Base-by-base conservation (phyloP, 345 rosid species). In the Gossypioides kirkii region DNA sequence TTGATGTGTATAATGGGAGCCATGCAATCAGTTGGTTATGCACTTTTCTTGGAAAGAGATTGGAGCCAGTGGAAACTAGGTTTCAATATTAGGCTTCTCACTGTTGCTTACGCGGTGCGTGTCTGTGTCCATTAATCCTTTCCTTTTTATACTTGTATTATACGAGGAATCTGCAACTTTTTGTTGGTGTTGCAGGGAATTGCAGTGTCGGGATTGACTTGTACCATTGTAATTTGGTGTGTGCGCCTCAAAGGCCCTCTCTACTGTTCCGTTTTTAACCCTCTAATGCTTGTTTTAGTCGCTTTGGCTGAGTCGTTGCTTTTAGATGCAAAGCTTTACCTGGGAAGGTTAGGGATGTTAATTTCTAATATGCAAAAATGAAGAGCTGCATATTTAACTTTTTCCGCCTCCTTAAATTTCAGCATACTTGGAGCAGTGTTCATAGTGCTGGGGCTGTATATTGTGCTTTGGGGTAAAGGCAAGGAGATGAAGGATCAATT, bases 401-500 rank as follows among this genome's bases (percentile, higher is more conserved):
- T 13, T 14, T 16, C 50, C 14, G 4, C 7, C 20, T n/a, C 6
- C 17, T 13, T 45, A 43, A 16, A 55, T 53, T 65, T 64, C 85
- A 86, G 85, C 75, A 46, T 84, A 53, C 6, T 84, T 20, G 87
- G 87, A 75, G 72, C 84, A 9, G 75, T 70, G 23, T 61, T 86
- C 42, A 84, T 84, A 36, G 77, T 84, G 38, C 47, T 74, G 61
- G 89, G 86, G 41, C 62, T 86, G 60, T 86, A 86, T 53, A 56
- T 68, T 61, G 89, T 84, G 76, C 69, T 86, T 11, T 86, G 89
- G 89, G 87, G 83, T 46, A 86, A 82, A 69, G 69, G 77, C 78
- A 74, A 77, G 71, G 89, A 86, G 54, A n/a, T 28, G 25, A 32
- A 61, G 63, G 43, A 8, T 10, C 65, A 79, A 49, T 41, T 43